A percentile compares a stretch with the other conserved stretches of the same genome.
phyloP scores from a whole-genome alignment of 2,329 filamentous ascomycete genomes.

The Scedosporium apiospermum region DNA sequence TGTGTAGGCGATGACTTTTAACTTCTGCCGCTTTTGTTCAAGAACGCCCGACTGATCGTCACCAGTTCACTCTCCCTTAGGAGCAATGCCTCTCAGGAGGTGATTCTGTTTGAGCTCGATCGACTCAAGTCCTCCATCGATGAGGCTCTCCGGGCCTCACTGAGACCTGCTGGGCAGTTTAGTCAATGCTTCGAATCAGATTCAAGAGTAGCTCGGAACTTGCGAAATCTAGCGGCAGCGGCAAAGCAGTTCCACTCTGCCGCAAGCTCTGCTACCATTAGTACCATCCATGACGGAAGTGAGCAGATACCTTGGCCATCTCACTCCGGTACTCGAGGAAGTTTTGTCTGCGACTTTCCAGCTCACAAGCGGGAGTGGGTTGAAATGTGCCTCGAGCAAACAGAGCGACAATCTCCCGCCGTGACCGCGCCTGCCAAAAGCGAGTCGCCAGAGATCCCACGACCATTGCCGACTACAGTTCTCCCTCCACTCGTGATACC shows the following conservation, averaged over 20 bases:
- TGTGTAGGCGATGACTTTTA: conserved; percentile 9
- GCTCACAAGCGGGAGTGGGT: conserved; percentile 11
- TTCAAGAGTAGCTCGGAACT: conserved; percentile 10
- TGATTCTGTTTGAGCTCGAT: conserved; percentile 12
- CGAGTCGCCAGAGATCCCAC: neutral
- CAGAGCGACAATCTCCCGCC: neutral
- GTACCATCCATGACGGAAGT: conserved; percentile 9
- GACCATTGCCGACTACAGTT: neutral
- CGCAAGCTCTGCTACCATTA: conserved; percentile 13
- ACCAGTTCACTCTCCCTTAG: conserved; percentile 11
- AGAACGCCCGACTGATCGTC: too few species aligned
- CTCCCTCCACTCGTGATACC: neutral
- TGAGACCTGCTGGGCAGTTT: conserved; percentile 2
- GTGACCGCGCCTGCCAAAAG: too few species aligned
- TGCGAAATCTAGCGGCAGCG: conserved; percentile 14
- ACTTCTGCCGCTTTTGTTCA: neutral
- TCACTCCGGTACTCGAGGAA: conserved; percentile 4
- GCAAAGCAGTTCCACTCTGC: conserved; percentile 16
- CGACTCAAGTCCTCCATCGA: conserved; percentile 14
- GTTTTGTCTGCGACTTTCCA: conserved; percentile 10
- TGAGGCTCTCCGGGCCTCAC: conserved; percentile 7
- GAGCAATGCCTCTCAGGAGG: conserved; percentile 11
- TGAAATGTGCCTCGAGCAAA: conserved; percentile 9
- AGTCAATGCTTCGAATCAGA: conserved; percentile 8
- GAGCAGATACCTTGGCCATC: conserved; percentile 1